Evolutionary conservation across 768 basidiomycete species (phyloP).

Genomic region (Ramaria sp.): DNA sequence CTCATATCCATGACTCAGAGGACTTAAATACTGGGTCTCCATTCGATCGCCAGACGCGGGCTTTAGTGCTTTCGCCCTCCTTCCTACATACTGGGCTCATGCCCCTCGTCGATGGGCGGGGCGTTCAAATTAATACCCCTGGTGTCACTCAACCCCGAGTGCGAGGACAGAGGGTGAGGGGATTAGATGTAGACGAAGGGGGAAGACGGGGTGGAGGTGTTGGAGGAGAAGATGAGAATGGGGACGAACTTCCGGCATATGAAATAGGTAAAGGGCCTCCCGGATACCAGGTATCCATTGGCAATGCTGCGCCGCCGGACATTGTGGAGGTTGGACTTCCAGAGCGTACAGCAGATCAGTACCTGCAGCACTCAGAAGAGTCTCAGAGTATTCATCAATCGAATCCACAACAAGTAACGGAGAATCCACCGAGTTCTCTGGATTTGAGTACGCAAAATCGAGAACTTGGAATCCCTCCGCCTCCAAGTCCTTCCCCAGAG

Average conservation of each 20-base stretch:
- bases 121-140: neutral
- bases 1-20: neutral
- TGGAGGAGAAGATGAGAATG: neutral
- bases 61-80: neutral
- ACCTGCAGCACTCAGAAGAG: neutral
- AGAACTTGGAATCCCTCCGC: too few relatives aligned
- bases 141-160: neutral
- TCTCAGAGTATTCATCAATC: too few relatives aligned
- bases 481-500: too few relatives aligned
- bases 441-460: too few relatives aligned
- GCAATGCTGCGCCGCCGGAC: neutral
- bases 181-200: neutral
- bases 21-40: neutral
- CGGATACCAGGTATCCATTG: slow-evolving; percentile 1
- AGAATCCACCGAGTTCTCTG: too few relatives aligned
- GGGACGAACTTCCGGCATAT: neutral
- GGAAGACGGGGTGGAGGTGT: neutral
- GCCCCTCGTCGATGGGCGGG: neutral
- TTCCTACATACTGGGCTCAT: neutral
- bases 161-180: neutral
- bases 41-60: neutral
- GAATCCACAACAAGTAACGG: too few relatives aligned
- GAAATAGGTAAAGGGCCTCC: slow-evolving; percentile 3
- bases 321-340: neutral
- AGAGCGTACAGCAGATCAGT: neutral